These are phyloP conservation scores for Astragalus membranaceus DNA, from an alignment of 306 rosid species.

Conservation along the genomic window DNA sequence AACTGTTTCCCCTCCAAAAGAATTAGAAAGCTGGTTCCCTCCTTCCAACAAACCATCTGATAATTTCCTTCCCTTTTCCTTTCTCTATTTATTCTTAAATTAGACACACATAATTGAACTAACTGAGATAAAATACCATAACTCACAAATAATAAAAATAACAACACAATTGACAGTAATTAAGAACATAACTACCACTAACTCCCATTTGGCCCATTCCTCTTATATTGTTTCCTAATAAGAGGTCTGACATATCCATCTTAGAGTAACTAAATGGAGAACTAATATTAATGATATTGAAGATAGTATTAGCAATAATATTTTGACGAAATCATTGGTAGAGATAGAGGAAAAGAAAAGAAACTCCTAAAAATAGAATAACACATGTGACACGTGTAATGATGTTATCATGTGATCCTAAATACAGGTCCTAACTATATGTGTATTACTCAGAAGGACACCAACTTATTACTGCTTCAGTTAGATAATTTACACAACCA, in stretches of 20 bases:
- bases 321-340: not conserved
- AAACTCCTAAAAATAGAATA: not conserved
- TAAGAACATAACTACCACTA: no score
- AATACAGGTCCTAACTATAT: not conserved
- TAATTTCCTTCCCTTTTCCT: no score
- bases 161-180: no score
- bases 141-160: no score
- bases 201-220: no score
- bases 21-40: no score
- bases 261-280: not conserved
- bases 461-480: not conserved
- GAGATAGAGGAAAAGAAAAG: not conserved
- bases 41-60: no score
- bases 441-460: not conserved
- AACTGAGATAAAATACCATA: no score
- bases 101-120: no score
- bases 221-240: no score
- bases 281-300: not conserved
- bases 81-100: no score
- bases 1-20: no score
- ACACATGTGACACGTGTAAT: not conserved
- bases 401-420: not conserved
- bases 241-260: not conserved
- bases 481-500: not conserved
- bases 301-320: not conserved